Base-by-base conservation (phyloP, 352 stramenopile species). In the Phytophthora syringae region DNA sequence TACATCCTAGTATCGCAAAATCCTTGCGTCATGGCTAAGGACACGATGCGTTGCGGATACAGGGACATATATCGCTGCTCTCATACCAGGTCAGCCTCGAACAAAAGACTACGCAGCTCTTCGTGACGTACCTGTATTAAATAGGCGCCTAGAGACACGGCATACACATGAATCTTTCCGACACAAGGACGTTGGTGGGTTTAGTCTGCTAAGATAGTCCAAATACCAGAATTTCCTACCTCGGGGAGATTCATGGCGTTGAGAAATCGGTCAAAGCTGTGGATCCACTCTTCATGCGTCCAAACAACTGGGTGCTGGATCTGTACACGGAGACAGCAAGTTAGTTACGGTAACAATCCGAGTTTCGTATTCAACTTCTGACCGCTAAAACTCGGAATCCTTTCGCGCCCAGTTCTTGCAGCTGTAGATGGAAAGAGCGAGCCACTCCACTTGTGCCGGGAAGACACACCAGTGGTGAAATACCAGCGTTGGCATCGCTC, bases 201-300 rank as follows among this genome's bases (percentile, higher is more conserved):
- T 40, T 11, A 36, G 30, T 39, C 22, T 48, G 25, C 13, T 22
- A 24, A 11, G 7, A 6, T 15, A 18, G 6, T 43, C 2, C 7
- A 20, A 42, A 22, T 16, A 21, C 11, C 42, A 25, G 21, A 12
- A 20, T 11, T 45, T 22, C 21, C 13, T 40, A 82, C 73, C 60
- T 84, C 54, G 5, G 67, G 32, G 4, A 93, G 51, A 39, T 84
- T 73, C 55, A 90, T 69, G 4, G 82, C 80, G 32, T 90, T 84
- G 21, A 93, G 73, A 60, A 93, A 90, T 12, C 84, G 75, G 40
- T 93, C 84, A 43, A 93, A 93, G 66, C 80, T 89, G 59, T 93
- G 83, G 40, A 93, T 77, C 84, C 82, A 92, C 44, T 92, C 82
- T n/a, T 92, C 77, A 13, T 90, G 81, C n/a, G 69, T 90, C 84